These are phyloP conservation scores for Alternaria longipes DNA, from an alignment of 2,329 filamentous ascomycete species.

Conservation along the genomic window DNA sequence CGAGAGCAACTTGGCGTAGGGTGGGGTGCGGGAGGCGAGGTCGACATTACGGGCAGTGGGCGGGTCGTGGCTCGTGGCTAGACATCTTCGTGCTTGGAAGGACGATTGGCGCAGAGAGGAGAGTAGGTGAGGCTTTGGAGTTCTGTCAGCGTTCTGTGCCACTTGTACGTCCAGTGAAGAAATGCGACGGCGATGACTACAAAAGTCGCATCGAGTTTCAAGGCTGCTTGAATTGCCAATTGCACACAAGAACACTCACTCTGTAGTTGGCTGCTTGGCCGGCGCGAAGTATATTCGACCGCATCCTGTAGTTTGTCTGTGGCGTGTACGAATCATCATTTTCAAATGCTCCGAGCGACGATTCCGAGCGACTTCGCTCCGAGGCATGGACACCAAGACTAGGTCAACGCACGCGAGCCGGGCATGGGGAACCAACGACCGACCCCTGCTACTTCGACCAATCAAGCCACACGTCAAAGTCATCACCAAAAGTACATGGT, in stretches of 20 bases:
- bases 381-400: slow-evolving; percentile 3
- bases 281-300: slow-evolving; percentile 44
- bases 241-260: slow-evolving; percentile 31
- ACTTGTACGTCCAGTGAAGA: neutral
- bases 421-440: slow-evolving; percentile 26
- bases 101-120: slow-evolving; percentile 29
- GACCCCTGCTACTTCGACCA: slow-evolving; percentile 28
- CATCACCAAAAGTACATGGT: slow-evolving; percentile 8
- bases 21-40: slow-evolving; percentile 70
- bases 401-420: slow-evolving; percentile 19
- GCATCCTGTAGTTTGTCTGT: slow-evolving; percentile 41
- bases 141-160: slow-evolving; percentile 9
- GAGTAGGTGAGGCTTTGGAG: slow-evolving; percentile 36
- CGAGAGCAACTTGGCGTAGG: slow-evolving; percentile 82
- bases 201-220: neutral
- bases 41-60: slow-evolving; percentile 44
- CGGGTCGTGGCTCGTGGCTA: slow-evolving; percentile 45
- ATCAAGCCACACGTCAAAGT: slow-evolving; percentile 27
- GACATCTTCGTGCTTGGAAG: slow-evolving; percentile 33
- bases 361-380: slow-evolving; percentile 40
- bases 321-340: slow-evolving; percentile 15
- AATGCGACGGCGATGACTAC: slow-evolving; percentile 5
- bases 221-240: neutral
- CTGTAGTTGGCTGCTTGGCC: slow-evolving; percentile 44
- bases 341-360: neutral